Evolutionary conservation across 306 rosid genomes (phyloP).

Genomic region (Alnus glutinosa): DNA sequence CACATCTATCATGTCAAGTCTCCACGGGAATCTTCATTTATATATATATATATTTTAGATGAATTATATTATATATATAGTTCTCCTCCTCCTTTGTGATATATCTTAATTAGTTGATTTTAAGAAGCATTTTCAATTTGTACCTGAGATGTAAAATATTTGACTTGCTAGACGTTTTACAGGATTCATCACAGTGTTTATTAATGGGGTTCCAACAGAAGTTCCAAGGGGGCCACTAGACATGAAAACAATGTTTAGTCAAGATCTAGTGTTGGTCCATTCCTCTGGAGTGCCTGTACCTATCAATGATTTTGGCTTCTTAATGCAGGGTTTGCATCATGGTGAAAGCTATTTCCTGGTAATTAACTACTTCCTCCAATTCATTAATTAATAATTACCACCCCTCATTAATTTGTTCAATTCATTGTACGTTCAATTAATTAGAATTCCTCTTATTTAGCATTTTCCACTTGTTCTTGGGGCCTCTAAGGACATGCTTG

Average conservation of each 20-base stretch:
- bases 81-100: too few species aligned
- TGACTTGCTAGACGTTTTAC: neutral
- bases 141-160: too few species aligned
- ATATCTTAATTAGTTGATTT: neutral
- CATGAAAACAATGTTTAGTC: slow-evolving; percentile 63
- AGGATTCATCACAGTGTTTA: slow-evolving; percentile 71
- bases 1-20: too few species aligned
- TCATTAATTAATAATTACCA: too few species aligned
- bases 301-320: slow-evolving; percentile 69
- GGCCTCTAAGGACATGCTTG: neutral
- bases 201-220: slow-evolving; percentile 82
- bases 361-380: neutral
- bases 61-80: too few species aligned
- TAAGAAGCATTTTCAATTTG: neutral
- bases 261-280: slow-evolving; percentile 68
- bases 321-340: slow-evolving; percentile 62
- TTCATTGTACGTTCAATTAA: neutral
- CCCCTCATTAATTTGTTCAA: too few species aligned
- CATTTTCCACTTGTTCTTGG: neutral
- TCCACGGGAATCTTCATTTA: too few species aligned
- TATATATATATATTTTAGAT: too few species aligned
- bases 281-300: slow-evolving; percentile 75
- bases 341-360: slow-evolving; percentile 96
- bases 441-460: neutral
- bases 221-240: slow-evolving; percentile 68